Evolutionary conservation across 2,329 filamentous ascomycete species (phyloP).

Genomic region (Xylariales sp.): DNA sequence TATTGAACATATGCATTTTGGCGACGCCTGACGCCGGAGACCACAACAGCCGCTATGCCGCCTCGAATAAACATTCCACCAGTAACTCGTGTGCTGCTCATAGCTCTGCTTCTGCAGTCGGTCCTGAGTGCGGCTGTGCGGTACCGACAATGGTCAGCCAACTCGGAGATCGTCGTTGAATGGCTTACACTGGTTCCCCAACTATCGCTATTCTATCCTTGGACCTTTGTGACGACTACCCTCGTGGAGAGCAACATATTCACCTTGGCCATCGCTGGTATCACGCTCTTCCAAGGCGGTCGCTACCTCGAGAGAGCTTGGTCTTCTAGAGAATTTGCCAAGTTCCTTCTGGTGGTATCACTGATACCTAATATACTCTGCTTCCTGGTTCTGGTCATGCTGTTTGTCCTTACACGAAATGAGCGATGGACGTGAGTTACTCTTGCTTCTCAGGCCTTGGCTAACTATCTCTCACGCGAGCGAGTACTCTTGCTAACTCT

Average conservation of each 20-base stretch:
- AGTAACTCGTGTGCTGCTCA: slow-evolving; percentile 77
- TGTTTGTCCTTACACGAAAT: slow-evolving; percentile 65
- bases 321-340: slow-evolving; percentile 87
- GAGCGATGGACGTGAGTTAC: slow-evolving; percentile 62
- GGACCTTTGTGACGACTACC: slow-evolving; percentile 83
- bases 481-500: too few species aligned
- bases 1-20: neutral
- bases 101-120: slow-evolving; percentile 70
- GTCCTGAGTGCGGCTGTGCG: slow-evolving; percentile 76
- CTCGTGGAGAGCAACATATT: slow-evolving; percentile 92
- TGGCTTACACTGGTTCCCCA: slow-evolving; percentile 86
- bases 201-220: slow-evolving; percentile 80
- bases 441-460: neutral
- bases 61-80: slow-evolving; percentile 88
- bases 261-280: slow-evolving; percentile 70
- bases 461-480: too few species aligned
- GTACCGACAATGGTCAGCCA: slow-evolving; percentile 62
- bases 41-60: slow-evolving; percentile 52
- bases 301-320: slow-evolving; percentile 94
- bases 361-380: slow-evolving; percentile 76
- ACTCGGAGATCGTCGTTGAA: slow-evolving; percentile 67
- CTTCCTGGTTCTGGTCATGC: slow-evolving; percentile 68
- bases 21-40: neutral
- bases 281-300: slow-evolving; percentile 85
- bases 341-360: slow-evolving; percentile 75